Base-by-base conservation (phyloP, 2,329 filamentous ascomycete genomes). In the Metarhizium robertsii region DNA sequence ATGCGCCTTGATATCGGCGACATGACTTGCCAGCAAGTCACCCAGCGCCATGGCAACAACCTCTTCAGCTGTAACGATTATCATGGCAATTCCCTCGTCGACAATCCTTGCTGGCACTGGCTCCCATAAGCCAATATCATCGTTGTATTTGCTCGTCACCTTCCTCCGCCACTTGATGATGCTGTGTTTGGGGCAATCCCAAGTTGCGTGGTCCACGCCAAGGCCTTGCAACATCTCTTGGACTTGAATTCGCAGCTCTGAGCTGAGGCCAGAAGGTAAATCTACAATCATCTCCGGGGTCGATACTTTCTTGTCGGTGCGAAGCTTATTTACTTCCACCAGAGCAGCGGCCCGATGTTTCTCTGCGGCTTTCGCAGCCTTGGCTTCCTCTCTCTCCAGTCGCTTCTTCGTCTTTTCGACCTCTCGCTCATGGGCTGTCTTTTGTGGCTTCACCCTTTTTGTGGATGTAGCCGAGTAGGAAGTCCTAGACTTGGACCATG, bases 271-370 rank as follows among this genome's bases (percentile, higher is more conserved):
- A 0, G 71, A 69, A 0, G 88, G 80, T 29, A 92, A 72, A 61
- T 89, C 81, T 2, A 90, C 77, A 52, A 92, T 85, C 88, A 94
- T 92, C 67, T 94, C 88, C 0, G 79, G 79, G 0, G 84, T 81
- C 0, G 87, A 87, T 0, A 84, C 73, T 61, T 88, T 90, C 71
- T 89, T 90, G 70, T 90, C 84, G 0, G 81, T 83, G 53, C 83
- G 83, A 10, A 85, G 71, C 63, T 86, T 90, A 69, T 92, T 92
- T 46, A 84, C 87, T 59, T 88, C 84, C 3, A 83, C 82, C 25
- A 92, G 71, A 7, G 88, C 86, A 6, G 81, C 80, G 11, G 81
- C 82, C 3, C 75, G 74, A 59, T 85, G 79, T 62, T 86, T 89
- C 60, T 90, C 83, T 6, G 73, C 71, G 0, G 76, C 78, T 59